phyloP scores from a whole-genome alignment of 805 yeast genomes.

The Cyberlindnera amylophila region DNA sequence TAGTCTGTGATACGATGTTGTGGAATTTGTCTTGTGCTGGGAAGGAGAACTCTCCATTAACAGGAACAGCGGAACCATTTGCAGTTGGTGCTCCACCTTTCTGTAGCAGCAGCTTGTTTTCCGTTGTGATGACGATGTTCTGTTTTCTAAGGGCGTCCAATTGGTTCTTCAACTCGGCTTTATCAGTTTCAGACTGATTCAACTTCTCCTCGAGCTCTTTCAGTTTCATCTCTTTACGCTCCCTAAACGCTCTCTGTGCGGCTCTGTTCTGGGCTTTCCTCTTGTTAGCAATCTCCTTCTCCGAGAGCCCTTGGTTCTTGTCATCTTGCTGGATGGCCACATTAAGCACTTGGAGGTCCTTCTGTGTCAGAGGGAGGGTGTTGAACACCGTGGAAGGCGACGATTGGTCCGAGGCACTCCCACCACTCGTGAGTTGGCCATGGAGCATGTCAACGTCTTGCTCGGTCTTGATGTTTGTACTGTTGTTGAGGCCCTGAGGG shows the following conservation, averaged over 20 bases:
- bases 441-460: slow-evolving; percentile 4
- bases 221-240: slow-evolving; percentile 69
- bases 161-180: slow-evolving; percentile 42
- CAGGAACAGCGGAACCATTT: background rate
- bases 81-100: slow-evolving; percentile 13
- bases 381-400: slow-evolving; percentile 18
- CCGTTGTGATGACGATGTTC: slow-evolving; percentile 54
- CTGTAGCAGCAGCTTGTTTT: slow-evolving; percentile 53
- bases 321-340: slow-evolving; percentile 5
- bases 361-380: slow-evolving; percentile 10
- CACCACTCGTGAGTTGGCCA: slow-evolving; percentile 1
- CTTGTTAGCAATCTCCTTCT: slow-evolving; percentile 46
- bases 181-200: slow-evolving; percentile 52
- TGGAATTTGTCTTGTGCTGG: slow-evolving; percentile 26
- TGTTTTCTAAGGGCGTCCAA: slow-evolving; percentile 49
- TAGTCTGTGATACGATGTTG: slow-evolving; percentile 5
- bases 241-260: slow-evolving; percentile 84
- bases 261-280: slow-evolving; percentile 80
- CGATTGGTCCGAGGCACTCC: slow-evolving; percentile 20
- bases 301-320: slow-evolving; percentile 8
- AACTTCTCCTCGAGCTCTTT: slow-evolving; percentile 64
- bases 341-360: slow-evolving; percentile 11
- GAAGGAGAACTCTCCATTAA: slow-evolving; percentile 27
- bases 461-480: slow-evolving; percentile 6
- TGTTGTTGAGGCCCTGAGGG: slow-evolving; percentile 4